A percentile compares a stretch with the other conserved stretches of the same genome.
Conservation (phyloP, 169 alveolate species). For the Eimeria necatrix region DNA sequence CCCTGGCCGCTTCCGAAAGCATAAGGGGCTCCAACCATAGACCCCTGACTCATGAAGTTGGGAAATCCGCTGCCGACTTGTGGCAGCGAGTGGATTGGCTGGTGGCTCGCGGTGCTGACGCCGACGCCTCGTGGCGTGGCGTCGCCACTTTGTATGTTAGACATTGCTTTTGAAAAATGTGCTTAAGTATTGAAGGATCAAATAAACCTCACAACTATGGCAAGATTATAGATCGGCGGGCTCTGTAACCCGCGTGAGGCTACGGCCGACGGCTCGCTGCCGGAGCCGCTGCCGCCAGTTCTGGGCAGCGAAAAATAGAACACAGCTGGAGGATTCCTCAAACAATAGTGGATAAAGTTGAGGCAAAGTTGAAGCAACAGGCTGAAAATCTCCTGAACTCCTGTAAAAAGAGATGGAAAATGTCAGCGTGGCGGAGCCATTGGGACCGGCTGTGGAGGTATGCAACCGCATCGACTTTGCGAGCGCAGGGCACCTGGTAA, state of each 20-base stretch:
- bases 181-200: neutral
- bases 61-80: constrained; percentile 72
- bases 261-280: constrained; percentile 79
- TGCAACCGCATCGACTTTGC: constrained; percentile 77
- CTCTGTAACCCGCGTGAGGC: constrained; percentile 76
- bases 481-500: constrained; percentile 45
- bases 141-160: constrained; percentile 47
- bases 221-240: constrained; percentile 58
- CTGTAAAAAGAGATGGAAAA: constrained; percentile 27
- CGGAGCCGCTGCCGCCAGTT: constrained; percentile 60
- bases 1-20: constrained; percentile 39
- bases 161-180: constrained; percentile 39
- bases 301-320: constrained; percentile 50
- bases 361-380: constrained; percentile 14
- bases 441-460: constrained; percentile 70
- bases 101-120: constrained; percentile 79
- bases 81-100: constrained; percentile 77
- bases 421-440: constrained; percentile 21
- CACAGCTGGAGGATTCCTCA: constrained; percentile 23
- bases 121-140: constrained; percentile 77
- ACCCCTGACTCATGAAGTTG: constrained; percentile 54
- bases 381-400: constrained; percentile 25
- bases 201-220: neutral
- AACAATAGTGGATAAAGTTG: constrained; percentile 33
- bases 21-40: constrained; percentile 48